Conservation (phyloP, 1,284 basidiomycete genomes). For the Rhodofomes roseus region DNA sequence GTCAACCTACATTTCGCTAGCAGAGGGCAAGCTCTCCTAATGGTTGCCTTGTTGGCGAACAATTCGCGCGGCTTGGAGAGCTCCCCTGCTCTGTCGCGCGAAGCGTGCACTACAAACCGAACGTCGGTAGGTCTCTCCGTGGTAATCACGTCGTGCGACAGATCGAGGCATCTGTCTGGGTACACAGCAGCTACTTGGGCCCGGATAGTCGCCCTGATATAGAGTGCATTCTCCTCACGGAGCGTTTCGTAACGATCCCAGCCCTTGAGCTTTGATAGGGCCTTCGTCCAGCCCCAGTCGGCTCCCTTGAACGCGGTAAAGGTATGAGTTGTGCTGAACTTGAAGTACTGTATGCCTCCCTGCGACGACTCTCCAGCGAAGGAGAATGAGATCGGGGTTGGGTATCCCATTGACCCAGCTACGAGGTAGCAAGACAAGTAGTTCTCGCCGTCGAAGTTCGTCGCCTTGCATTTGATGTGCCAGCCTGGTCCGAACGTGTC, state of each 20-base stretch:
- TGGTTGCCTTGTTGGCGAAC: background rate
- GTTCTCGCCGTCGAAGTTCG: background rate
- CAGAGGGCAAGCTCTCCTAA: background rate
- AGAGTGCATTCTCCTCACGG: background rate
- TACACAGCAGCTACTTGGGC: background rate
- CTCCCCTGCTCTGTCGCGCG: background rate
- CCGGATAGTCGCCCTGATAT: background rate
- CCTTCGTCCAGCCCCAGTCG: background rate
- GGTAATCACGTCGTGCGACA: background rate
- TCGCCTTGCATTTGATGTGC: background rate
- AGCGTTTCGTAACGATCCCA: background rate
- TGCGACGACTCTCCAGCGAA: background rate
- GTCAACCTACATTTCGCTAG: background rate
- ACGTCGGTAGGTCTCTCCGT: background rate
- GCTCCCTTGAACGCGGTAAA: background rate
- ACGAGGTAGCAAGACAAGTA: background rate
- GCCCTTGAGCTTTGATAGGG: background rate
- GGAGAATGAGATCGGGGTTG: background rate
- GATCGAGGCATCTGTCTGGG: background rate
- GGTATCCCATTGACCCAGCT: background rate
- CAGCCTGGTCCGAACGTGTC: background rate
- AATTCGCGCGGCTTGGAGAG: background rate
- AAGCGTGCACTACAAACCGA: background rate
- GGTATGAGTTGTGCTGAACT: background rate
- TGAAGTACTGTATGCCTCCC: background rate